phyloP scores from a whole-genome alignment of 352 stramenopile species.

The Globisporangium polare region DNA sequence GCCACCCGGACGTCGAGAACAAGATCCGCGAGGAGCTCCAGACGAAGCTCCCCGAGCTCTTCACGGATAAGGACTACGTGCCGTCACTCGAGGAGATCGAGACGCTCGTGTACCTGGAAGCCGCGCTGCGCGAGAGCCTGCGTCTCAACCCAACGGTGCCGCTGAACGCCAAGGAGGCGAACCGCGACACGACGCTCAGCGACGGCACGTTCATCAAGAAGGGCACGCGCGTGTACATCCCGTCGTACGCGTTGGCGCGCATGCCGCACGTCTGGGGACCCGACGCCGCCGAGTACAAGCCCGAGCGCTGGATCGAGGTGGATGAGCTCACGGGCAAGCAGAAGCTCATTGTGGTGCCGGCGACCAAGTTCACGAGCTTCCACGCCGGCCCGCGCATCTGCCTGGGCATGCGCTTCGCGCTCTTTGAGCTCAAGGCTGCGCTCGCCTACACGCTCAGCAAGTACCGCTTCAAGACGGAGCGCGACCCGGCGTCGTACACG shows the following conservation, averaged over 20 bases:
- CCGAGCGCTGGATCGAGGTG: conserved; percentile 54
- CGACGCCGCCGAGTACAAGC: conserved; percentile 46
- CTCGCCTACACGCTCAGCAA: conserved; percentile 29
- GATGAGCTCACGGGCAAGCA: conserved; percentile 22
- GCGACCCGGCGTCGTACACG: conserved; percentile 34
- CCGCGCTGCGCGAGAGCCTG: conserved; percentile 59
- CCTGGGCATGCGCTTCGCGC: conserved; percentile 39
- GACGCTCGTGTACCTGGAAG: conserved; percentile 56
- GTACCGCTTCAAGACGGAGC: conserved; percentile 33
- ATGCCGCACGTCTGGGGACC: conserved; percentile 37
- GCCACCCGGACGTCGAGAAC: conserved; percentile 29
- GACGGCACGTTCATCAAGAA: conserved; percentile 55
- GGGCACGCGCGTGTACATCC: conserved; percentile 49
- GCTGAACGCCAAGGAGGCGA: conserved; percentile 50
- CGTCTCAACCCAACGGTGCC: conserved; percentile 62
- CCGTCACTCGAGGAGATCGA: conserved; percentile 23
- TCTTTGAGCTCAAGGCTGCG: conserved; percentile 48
- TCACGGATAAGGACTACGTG: background rate
- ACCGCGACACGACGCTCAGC: conserved; percentile 45
- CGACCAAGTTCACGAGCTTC: conserved; percentile 35
- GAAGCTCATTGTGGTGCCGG: conserved; percentile 7
- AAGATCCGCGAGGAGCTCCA: conserved; percentile 28
- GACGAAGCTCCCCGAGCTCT: conserved; percentile 11
- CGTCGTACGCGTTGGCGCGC: conserved; percentile 45
- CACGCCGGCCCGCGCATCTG: conserved; percentile 39